Evolutionary conservation across 1,284 basidiomycete species (phyloP), one percentile per base, ranked within the genome.

Genomic region (Tilletia setariae): DNA sequence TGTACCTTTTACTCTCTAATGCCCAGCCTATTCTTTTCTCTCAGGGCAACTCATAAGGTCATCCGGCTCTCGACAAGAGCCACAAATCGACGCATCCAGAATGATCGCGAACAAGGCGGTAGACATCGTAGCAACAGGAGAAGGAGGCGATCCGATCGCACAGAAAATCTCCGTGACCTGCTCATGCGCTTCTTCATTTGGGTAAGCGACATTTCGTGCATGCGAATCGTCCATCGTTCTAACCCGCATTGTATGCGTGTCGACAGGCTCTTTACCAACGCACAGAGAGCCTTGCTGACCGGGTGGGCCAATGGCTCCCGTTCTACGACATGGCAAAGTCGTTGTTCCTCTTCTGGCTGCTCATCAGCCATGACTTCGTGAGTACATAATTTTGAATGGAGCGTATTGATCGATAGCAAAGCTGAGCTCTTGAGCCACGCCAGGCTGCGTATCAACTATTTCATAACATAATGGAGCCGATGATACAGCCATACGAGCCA

Each of bases 321-420:
- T 61, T 61, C 56, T 61, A 61, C 32, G 56, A 61, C 30, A 61
- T 30, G 28, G 56, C 28, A 25, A 61, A 61, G 6, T 32, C 56
- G 23, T 30, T 61, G 16, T 40, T 61, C 30, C 56, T 61, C 15
- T 61, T 61, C 56, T 61, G 56, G 56, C 56, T 61, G 28, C 56
- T 61, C 13, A 30, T 61, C 25, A 61, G 56, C 32, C 56, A 61
- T 40, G 56, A 61, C 56, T 61, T 61, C 19, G 56, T 61, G 56
- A 2, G 56, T 40, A 19, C 6, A 11, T 40, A 11, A 40, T 6
- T 40, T 40, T 4, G 35, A 40, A 4, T 4, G 6, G 4, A 11
- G 6, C 35, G 43, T 19, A 9, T 9, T 44, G 11, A 9, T 2
- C 15, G 23, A 4, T 9, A 28, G 7, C 25, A 9, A 28, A 4